Percentiles rank a stretch among this genome's conserved stretches.
phyloP scores from a whole-genome alignment of 2,329 filamentous ascomycete genomes.

The Didymella exigua region DNA sequence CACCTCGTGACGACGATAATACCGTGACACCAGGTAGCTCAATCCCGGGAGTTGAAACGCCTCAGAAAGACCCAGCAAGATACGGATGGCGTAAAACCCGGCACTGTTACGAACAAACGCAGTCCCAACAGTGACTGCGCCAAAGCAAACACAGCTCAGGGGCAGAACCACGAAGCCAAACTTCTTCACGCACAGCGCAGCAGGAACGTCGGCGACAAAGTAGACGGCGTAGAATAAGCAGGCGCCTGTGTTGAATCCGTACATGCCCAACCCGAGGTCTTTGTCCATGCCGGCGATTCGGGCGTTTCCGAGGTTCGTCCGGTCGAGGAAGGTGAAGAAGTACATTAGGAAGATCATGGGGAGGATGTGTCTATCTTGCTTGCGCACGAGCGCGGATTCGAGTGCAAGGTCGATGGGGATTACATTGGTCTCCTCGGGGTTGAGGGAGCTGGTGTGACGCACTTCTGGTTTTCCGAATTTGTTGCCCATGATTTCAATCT shows the following conservation, averaged over 20 bases:
- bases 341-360: slow-evolving; percentile 1
- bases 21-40: background rate
- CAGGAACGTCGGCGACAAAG: background rate
- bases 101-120: background rate
- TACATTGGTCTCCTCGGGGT: background rate
- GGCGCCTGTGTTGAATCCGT: background rate
- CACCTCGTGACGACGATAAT: background rate
- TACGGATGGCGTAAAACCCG: background rate
- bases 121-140: background rate
- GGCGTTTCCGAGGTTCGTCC: background rate
- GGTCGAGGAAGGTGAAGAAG: slow-evolving; percentile 6
- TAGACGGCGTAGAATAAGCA: background rate
- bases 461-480: background rate
- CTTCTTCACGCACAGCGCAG: background rate
- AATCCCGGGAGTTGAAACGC: background rate
- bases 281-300: slow-evolving; percentile 2
- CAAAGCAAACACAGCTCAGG: background rate
- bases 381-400: background rate
- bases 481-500: no score
- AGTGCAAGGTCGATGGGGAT: background rate
- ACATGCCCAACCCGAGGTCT: background rate
- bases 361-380: background rate
- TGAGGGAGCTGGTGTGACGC: background rate
- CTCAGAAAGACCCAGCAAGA: background rate
- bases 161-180: background rate